Base-by-base conservation (phyloP, 495 filamentous ascomycete genomes). In the Sordaria brevicollis region DNA sequence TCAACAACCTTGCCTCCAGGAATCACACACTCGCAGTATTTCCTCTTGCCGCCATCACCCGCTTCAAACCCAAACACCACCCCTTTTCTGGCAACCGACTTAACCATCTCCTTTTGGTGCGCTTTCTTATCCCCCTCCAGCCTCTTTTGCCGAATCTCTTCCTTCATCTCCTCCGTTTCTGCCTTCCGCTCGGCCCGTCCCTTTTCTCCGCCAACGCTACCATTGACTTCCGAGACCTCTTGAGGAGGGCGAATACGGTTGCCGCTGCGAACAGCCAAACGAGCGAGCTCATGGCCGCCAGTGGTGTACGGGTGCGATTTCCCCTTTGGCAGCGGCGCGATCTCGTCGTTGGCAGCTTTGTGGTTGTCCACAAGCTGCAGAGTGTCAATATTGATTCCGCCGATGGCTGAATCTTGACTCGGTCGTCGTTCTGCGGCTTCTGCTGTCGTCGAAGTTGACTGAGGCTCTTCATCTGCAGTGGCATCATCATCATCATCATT, bases 31-130 rank as follows among this genome's bases (percentile, higher is more conserved):
- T 77, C 75, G 69, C 74, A 77, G 37, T 69, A 65, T 38, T 69
- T 62, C 54, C 11, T 49, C n/a, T 39, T 62, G 1, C 35, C 65
- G 21, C 17, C 71, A 11, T 6, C 62, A 5, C 73, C 80, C 39
- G 74, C 71, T 3, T 67, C 68, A 68, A 84, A 80, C 21, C 83
- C 83, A 78, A 86, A 84, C 4, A 79, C 82, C n/a, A 81, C 78
- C 6, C 77, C 80, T 72, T 83, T 71, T 36, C 84, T 77, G 33
- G 81, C 84, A 5, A 81, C 81, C 29, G 75, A 69, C 57, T 81
- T 70, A 0, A 84, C 81, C 76, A 80, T 78, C 66, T 84, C 84
- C 68, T 81, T 74, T 70, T 83, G 76, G 67, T 71, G 67, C 43
- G 70, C 70, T 34, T 49, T 68, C 71, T 72, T 74, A 75, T 79